Conservation (phyloP, 495 filamentous ascomycete genomes). For the Opeltia flavorubescens region DNA sequence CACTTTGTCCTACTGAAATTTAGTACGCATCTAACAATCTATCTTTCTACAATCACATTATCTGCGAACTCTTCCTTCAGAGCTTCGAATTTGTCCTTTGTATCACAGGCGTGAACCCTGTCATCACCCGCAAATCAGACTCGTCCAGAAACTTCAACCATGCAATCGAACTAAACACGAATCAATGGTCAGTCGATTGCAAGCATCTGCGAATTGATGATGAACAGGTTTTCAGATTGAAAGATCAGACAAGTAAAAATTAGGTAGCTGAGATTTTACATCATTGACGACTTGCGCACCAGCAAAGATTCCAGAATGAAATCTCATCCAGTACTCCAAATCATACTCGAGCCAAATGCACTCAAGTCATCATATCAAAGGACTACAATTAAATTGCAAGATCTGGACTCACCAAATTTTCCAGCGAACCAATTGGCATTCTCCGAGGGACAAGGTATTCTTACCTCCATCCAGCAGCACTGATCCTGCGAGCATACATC, state of each 20-base stretch:
- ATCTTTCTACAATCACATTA: constrained; percentile 40
- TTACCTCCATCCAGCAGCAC: constrained; percentile 92
- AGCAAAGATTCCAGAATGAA: constrained; percentile 38
- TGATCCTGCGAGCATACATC: constrained; percentile 88
- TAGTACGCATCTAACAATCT: constrained; percentile 1
- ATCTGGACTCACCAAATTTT: constrained; percentile 20
- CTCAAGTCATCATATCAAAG: constrained; percentile 87
- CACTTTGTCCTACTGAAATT: constrained; percentile 45
- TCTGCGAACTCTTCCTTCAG: constrained; percentile 64
- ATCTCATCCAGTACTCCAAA: constrained; percentile 22
- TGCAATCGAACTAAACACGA: too few relatives aligned
- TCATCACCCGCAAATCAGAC: background rate
- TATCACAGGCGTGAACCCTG: constrained; percentile 93
- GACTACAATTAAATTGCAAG: constrained; percentile 11
- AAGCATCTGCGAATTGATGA: too few relatives aligned
- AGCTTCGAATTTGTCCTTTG: constrained; percentile 64
- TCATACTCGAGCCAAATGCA: constrained; percentile 99
- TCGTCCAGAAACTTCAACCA: background rate
- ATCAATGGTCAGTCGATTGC: too few relatives aligned
- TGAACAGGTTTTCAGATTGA: background rate
- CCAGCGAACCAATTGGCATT: background rate
- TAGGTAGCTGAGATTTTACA: constrained; percentile 98
- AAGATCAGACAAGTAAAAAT: constrained; percentile 67
- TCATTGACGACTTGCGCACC: constrained; percentile 54
- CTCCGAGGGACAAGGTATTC: background rate